Evolutionary conservation across 1,139 yeast genomes (phyloP), one percentile per base, ranked within the genome.

Genomic region (Citeromyces hawaiiensis): DNA sequence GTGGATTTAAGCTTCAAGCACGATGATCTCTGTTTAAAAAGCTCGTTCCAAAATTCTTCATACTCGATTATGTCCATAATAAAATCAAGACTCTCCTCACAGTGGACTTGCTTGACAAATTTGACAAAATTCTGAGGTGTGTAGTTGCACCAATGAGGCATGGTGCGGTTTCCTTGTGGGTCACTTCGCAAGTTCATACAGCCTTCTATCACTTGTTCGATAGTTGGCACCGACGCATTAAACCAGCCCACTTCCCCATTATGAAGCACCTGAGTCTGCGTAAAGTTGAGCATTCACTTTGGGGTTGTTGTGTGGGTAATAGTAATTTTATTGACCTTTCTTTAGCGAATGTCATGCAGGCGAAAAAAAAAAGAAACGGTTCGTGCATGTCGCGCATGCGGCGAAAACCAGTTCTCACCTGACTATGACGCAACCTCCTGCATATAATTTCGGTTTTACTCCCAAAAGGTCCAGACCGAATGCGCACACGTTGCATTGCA

Each of bases 61-160:
- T 50, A 49, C n/a, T 36, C 36, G 36, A 45, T 43, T 15, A 49
- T 40, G 15, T 43, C 48, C 4, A 45, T 39, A 18, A 50, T 40
- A 33, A 50, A 50, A 5, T 42, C 41, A 16, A 50, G 37, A 35
- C 47, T 50, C 38, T 50, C 53, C 8, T 30, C 23, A 37, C 53
- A 50, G 39, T 48, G 49, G 10, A 45, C 36, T 2, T 39, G 18
- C 3, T 32, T 29, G 2, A 46, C 40, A 35, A 39, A 48, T 4
- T 40, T 29, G 29, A 39, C 37, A 35, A 50, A 50, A 14, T 43
- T 41, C 27, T 23, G 27, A 23, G 27, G 27, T 6, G 27, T 23
- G 27, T 23, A 23, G 11, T 11, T 7, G 4, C 11, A 23, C 27
- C 27, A 5, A 11, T 23, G 11, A 23, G 11, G 11, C 27, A 23